Percentiles rank a stretch among this genome's conserved stretches.
phyloP scores from a whole-genome alignment of 2,329 filamentous ascomycete genomes.

The Exophiala spinifera region DNA sequence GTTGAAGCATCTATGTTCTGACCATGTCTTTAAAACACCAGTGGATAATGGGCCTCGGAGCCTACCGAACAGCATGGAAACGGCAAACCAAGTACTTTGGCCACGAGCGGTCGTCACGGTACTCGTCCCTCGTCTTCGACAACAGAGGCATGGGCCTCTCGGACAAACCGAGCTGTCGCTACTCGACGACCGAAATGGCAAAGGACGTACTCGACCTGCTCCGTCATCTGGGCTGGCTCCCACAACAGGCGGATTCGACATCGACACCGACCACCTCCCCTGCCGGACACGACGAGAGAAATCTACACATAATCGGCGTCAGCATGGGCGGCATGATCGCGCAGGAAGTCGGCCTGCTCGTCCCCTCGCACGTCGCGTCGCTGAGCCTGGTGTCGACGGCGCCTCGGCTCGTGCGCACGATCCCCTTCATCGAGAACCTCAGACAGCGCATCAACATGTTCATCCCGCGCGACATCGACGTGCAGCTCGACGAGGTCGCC shows the following conservation, averaged over 20 bases:
- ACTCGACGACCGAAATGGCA: constrained; percentile 83
- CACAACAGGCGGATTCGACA: constrained; percentile 32
- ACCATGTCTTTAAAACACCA: constrained; percentile 35
- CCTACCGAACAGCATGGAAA: constrained; percentile 69
- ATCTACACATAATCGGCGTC: constrained; percentile 70
- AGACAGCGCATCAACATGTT: constrained; percentile 55
- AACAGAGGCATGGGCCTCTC: constrained; percentile 81
- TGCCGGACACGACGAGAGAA: constrained; percentile 29
- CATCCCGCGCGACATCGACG: constrained; percentile 68
- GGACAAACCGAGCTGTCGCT: constrained; percentile 72
- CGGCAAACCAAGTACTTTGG: constrained; percentile 79
- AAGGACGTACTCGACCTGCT: constrained; percentile 69
- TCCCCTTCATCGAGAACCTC: constrained; percentile 61
- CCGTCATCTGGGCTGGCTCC: constrained; percentile 67
- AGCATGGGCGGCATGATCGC: constrained; percentile 91
- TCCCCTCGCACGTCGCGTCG: constrained; percentile 35
- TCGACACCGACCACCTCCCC: constrained; percentile 15
- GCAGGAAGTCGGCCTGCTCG: constrained; percentile 63
- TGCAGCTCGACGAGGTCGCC: constrained; percentile 63
- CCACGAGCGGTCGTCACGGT: constrained; percentile 61
- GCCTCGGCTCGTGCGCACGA: constrained; percentile 58
- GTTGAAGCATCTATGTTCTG: background rate
- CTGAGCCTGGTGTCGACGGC: constrained; percentile 63
- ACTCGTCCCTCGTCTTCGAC: constrained; percentile 74
- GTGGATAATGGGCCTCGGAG: constrained; percentile 79